Percentiles rank a stretch among this genome's conserved stretches.
Conservation (phyloP, 768 basidiomycete genomes). For the Gyrodon lividus region DNA sequence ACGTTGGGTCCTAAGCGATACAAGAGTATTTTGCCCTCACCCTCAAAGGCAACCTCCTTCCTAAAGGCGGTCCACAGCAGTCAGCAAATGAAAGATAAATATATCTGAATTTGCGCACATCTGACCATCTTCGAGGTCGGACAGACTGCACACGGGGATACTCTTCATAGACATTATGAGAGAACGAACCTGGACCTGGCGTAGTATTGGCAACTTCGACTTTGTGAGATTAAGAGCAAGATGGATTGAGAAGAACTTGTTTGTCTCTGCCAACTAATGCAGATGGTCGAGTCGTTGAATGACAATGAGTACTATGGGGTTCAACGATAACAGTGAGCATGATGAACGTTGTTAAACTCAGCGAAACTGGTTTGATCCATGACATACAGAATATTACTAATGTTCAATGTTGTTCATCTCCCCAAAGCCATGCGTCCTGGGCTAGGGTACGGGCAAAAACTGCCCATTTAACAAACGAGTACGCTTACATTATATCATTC, state of each 20-base stretch:
- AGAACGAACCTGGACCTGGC: background rate
- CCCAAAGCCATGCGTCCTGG: too few relatives aligned
- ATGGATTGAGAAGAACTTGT: too few relatives aligned
- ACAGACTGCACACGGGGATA: constrained; percentile 47
- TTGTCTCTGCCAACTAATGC: too few relatives aligned
- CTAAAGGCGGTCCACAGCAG: constrained; percentile 34
- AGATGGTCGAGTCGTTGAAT: too few relatives aligned
- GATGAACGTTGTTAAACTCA: too few relatives aligned
- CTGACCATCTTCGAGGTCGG: constrained; percentile 53
- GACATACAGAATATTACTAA: too few relatives aligned
- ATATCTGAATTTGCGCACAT: constrained; percentile 38
- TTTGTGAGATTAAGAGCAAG: background rate
- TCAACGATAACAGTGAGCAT: too few relatives aligned
- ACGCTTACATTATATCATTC: background rate
- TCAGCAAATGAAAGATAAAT: background rate
- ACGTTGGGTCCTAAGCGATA: constrained; percentile 74
- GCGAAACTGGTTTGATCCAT: too few relatives aligned
- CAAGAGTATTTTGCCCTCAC: constrained; percentile 73
- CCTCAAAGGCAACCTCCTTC: constrained; percentile 81
- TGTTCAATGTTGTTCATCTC: too few relatives aligned
- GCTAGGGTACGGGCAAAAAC: too few relatives aligned
- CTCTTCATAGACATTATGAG: constrained; percentile 38
- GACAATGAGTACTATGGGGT: too few relatives aligned
- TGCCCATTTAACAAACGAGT: too few relatives aligned
- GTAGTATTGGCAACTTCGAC: background rate